Base-by-base conservation (phyloP, 1,284 basidiomycete species). In the Cryptococcus sp. region DNA sequence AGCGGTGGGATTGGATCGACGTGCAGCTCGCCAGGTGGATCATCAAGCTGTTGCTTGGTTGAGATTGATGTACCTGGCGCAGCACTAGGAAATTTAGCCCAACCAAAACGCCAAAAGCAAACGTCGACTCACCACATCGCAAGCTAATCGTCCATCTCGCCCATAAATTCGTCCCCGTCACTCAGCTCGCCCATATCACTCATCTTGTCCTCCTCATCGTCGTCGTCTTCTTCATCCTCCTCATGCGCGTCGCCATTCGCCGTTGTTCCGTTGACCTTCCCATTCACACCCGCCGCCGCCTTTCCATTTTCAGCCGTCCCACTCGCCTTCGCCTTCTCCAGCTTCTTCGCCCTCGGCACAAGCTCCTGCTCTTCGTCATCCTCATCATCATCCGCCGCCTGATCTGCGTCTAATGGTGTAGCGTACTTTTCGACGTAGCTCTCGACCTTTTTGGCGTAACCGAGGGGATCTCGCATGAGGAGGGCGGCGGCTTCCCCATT, bases 401-500 rank as follows among this genome's bases (percentile, higher is more conserved):
- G 59, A 37, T 74, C 74, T 2, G 73, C 71, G 28, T 74, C 73
- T 50, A 71, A 69, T 22, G 65, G 58, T 6, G 65, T 71, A 0
- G 77, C 77, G 50, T 69, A 78, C 34, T 72, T 65, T 43, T 72
- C 66, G 21, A 77, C 76, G 53, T 77, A 77, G 16, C 74, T 69
- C 68, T 90, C 89, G 51, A 97, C 91, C 71, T 90, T 93, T 28
- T 79, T 79, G 58, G 93, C 89, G 64, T 97, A 97, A 54, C 87
- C 87, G 74, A 94, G 92, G 23, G 91, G 89, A 68, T 97, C 93
- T 16, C 93, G 85, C 88, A 97, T 94, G 57, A 97, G 81, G 32
- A 98, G 76, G 0, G 94, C 89, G 9, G 94, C 94, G 18, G 95
- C 94, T 73, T 98, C 94, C 18, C 94, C 94, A 61, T 98, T 98